Conservation (phyloP, 106 monocot genomes). For the Dendrobium catenatum region DNA sequence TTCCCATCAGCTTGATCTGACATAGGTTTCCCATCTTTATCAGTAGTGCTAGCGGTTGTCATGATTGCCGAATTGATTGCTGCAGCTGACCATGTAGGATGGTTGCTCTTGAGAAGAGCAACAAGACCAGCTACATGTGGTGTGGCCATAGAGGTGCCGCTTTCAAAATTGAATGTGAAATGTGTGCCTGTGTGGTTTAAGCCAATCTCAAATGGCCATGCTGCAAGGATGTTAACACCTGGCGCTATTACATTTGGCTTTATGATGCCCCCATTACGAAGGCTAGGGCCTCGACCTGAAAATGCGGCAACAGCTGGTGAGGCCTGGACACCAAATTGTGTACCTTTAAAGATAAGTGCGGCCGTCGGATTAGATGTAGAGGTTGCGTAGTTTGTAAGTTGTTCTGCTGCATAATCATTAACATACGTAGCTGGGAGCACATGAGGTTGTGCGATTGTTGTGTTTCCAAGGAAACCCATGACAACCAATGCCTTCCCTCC, state of each 20-base stretch:
- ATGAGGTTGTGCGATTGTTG: background rate
- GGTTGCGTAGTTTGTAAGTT: background rate
- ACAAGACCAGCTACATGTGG: constrained; percentile 45
- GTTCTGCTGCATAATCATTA: background rate
- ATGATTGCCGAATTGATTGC: constrained; percentile 11
- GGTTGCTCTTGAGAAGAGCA: background rate
- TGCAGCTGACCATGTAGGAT: constrained; percentile 1
- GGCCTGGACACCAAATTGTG: background rate
- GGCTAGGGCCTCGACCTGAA: constrained; percentile 36
- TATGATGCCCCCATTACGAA: constrained; percentile 13
- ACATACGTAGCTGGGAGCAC: constrained; percentile 9
- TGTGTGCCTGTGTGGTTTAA: background rate
- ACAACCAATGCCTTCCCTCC: background rate
- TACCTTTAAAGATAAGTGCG: constrained; percentile 25
- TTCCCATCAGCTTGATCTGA: background rate
- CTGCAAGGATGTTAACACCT: constrained; percentile 37
- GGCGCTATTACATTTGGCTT: constrained; percentile 45
- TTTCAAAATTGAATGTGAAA: constrained; percentile 12
- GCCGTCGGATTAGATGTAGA: constrained; percentile 4
- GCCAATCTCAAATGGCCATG: constrained; percentile 26
- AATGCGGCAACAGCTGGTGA: constrained; percentile 26
- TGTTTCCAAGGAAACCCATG: background rate
- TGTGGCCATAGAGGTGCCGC: constrained; percentile 44
- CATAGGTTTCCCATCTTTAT: background rate
- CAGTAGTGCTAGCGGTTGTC: constrained; percentile 5